These are phyloP conservation scores for Harrya chromipes DNA, from an alignment of 768 basidiomycete species.

Conservation along the genomic window DNA sequence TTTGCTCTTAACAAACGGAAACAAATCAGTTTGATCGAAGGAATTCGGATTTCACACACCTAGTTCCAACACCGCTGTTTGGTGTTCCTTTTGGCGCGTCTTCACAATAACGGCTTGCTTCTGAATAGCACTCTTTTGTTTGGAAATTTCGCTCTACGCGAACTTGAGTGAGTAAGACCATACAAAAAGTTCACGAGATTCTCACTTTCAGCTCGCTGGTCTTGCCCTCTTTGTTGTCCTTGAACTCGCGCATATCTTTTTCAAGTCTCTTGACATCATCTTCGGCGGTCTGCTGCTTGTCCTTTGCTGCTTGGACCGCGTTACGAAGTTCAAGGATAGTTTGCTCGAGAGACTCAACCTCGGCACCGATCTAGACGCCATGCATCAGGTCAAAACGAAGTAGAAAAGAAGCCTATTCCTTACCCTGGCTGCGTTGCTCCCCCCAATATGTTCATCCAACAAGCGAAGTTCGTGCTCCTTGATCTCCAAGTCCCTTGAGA, in stretches of 20 bases:
- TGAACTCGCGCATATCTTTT: constrained; percentile 97
- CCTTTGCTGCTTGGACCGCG: constrained; percentile 61
- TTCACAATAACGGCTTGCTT: constrained; percentile 83
- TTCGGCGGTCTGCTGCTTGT: constrained; percentile 73
- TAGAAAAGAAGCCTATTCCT: constrained; percentile 21
- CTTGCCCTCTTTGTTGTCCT: constrained; percentile 98
- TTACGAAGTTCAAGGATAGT: constrained; percentile 55
- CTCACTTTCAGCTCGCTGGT: constrained; percentile 87
- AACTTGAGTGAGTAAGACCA: neutral
- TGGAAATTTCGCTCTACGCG: constrained; percentile 62
- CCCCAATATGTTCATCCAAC: constrained; percentile 79
- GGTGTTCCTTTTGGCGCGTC: constrained; percentile 83
- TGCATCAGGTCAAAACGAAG: neutral
- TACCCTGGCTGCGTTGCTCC: constrained; percentile 88
- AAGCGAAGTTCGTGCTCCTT: constrained; percentile 84
- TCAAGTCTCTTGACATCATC: constrained; percentile 85
- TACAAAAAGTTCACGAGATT: neutral
- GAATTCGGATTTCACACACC: constrained; percentile 45
- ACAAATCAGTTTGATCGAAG: neutral
- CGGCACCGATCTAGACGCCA: constrained; percentile 63
- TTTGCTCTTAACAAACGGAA: constrained; percentile 20
- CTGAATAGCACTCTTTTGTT: constrained; percentile 76
- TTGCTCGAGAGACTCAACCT: constrained; percentile 71
- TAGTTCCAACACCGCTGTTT: constrained; percentile 84
- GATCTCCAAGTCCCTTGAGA: constrained; percentile 74